Conservation (phyloP, 495 filamentous ascomycete species). For the Aspergillus leporis region DNA sequence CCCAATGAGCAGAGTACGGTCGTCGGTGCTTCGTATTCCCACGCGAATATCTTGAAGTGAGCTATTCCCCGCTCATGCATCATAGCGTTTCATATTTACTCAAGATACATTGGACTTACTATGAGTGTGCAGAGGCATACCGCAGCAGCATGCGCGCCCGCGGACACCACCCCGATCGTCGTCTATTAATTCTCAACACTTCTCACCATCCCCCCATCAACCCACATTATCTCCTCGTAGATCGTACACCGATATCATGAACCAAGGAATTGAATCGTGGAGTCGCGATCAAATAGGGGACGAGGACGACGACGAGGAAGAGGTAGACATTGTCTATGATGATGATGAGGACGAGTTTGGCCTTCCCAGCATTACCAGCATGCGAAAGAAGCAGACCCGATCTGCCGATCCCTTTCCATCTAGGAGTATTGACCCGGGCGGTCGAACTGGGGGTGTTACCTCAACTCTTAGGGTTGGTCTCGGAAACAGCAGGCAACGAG, state of each 20-base stretch:
- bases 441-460: conserved; percentile 24
- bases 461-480: conserved; percentile 37
- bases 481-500: conserved; percentile 44
- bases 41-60: conserved; percentile 89
- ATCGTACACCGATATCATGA: conserved; percentile 75
- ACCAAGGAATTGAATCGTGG: conserved; percentile 76
- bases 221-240: conserved; percentile 60
- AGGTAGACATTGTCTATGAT: conserved; percentile 66
- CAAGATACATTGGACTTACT: background rate
- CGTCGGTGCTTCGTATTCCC: conserved; percentile 95
- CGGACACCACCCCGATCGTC: conserved; percentile 61
- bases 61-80: conserved; percentile 39
- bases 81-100: background rate
- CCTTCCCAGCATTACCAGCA: conserved; percentile 83
- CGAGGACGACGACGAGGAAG: conserved; percentile 25
- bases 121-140: conserved; percentile 49
- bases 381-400: conserved; percentile 68
- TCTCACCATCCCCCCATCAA: conserved; percentile 57
- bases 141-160: conserved; percentile 55
- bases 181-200: conserved; percentile 35
- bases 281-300: conserved; percentile 54
- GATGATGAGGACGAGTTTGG: conserved; percentile 95
- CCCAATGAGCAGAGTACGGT: conserved; percentile 71
- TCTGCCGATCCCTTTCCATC: conserved; percentile 45
- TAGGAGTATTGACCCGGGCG: conserved; percentile 49